These are phyloP conservation scores for Elasticomyces elasticus DNA, from an alignment of 495 filamentous ascomycete genomes.

Conservation along the genomic window DNA sequence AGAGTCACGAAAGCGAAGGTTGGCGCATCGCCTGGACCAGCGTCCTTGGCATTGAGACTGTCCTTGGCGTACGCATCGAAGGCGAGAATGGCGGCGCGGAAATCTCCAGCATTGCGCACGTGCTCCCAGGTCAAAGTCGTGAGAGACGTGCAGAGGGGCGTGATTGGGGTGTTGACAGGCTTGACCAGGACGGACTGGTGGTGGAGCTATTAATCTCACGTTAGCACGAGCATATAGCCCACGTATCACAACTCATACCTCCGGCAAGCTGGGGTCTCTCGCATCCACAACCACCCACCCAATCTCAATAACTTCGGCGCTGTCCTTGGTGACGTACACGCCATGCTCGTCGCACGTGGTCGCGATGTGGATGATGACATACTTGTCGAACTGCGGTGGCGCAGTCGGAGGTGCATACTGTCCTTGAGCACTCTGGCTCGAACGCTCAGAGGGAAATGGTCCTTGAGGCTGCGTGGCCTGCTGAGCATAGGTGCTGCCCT, in stretches of 20 bases:
- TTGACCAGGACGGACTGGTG: slow-evolving; percentile 95
- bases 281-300: slow-evolving; percentile 95
- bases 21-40: slow-evolving; percentile 28
- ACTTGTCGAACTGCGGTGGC: slow-evolving; percentile 53
- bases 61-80: slow-evolving; percentile 89
- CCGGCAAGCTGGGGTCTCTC: slow-evolving; percentile 52
- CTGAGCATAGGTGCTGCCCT: slow-evolving; percentile 14
- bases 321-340: slow-evolving; percentile 98
- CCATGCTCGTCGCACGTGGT: slow-evolving; percentile 99
- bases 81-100: slow-evolving; percentile 89
- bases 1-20: slow-evolving; percentile 97
- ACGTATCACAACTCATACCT: slow-evolving; percentile 11
- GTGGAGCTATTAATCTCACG: slow-evolving; percentile 52
- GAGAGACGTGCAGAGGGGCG: slow-evolving; percentile 93
- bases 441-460: slow-evolving; percentile 5
- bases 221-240: slow-evolving; percentile 8
- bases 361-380: slow-evolving; percentile 94
- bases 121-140: slow-evolving; percentile 99
- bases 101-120: slow-evolving; percentile 89
- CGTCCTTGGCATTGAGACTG: slow-evolving; percentile 69
- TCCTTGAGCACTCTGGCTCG: slow-evolving; percentile 4
- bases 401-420: slow-evolving; percentile 2
- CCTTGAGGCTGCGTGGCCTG: slow-evolving; percentile 4
- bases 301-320: slow-evolving; percentile 96
- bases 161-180: slow-evolving; percentile 96